phyloP scores from a whole-genome alignment of 129 eudicot genomes.

The Chrysanthemum makinoi region DNA sequence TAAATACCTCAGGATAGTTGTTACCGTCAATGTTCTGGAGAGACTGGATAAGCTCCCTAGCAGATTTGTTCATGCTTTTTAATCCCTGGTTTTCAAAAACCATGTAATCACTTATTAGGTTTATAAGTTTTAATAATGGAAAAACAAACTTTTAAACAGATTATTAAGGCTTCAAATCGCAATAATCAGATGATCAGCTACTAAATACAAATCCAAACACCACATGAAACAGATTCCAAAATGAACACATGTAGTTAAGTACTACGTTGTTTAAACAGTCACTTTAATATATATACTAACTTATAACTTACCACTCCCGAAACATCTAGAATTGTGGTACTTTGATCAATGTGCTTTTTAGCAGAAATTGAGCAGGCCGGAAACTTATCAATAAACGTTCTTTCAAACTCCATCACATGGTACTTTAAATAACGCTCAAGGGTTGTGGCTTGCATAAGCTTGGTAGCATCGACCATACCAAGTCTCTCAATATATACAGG shows the following conservation, averaged over 20 bases:
- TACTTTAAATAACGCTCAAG: conserved; percentile 85
- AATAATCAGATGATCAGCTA: no score
- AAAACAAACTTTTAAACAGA: no score
- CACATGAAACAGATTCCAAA: no score
- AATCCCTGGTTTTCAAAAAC: conserved; percentile 55
- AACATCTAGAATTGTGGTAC: conserved; percentile 97
- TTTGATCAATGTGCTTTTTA: conserved; percentile 82
- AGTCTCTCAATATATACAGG: conserved; percentile 92
- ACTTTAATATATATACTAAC: no score
- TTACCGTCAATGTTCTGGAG: conserved; percentile 89
- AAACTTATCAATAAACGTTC: conserved; percentile 78
- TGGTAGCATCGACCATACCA: conserved; percentile 83
- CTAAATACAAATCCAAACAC: no score
- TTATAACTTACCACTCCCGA: conserved; percentile 83
- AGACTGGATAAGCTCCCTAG: conserved; percentile 83
- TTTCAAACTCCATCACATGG: conserved; percentile 93
- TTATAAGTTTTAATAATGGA: no score
- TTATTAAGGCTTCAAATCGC: no score
- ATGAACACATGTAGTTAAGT: no score
- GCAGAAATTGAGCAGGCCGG: conserved; percentile 98
- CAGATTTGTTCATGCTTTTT: conserved; percentile 86
- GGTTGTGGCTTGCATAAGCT: conserved; percentile 90
- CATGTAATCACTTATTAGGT: no score
- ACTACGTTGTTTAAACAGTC: no score
- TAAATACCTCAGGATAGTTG: conserved; percentile 89